Conservation (phyloP, 208 protist species). For the Leishmania arabica region DNA sequence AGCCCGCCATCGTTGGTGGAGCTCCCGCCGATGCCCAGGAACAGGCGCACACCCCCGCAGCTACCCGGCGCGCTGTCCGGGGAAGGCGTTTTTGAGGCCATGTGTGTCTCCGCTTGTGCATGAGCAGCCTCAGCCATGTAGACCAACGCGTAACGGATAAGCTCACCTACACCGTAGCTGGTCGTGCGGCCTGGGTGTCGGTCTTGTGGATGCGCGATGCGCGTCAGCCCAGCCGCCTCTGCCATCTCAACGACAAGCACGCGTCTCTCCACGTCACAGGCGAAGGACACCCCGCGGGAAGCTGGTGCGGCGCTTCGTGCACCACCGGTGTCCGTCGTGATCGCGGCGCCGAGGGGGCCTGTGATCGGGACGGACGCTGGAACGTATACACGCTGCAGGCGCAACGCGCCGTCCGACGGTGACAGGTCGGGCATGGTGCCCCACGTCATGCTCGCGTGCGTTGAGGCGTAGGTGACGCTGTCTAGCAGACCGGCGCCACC, state of each 20-base stretch:
- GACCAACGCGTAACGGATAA: conserved; percentile 56
- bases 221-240: conserved; percentile 62
- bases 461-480: conserved; percentile 49
- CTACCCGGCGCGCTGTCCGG: neutral
- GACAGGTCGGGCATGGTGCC: neutral
- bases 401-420: neutral
- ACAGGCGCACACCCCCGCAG: conserved; percentile 40
- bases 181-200: conserved; percentile 62
- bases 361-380: conserved; percentile 32
- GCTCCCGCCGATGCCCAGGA: conserved; percentile 81
- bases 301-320: neutral
- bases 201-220: conserved; percentile 37
- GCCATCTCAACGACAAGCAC: conserved; percentile 84
- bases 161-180: conserved; percentile 75
- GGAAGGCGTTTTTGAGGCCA: neutral
- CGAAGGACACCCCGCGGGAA: conserved; percentile 47
- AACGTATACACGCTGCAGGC: conserved; percentile 29
- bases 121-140: conserved; percentile 31
- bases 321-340: conserved; percentile 5
- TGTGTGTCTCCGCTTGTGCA: neutral
- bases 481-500: conserved; percentile 76
- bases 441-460: neutral
- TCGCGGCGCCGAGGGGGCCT: conserved; percentile 50
- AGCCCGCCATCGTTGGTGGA: conserved; percentile 86
- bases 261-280: conserved; percentile 42